phyloP scores from a whole-genome alignment of 2,329 filamentous ascomycete species.

The Amauroascus niger region DNA sequence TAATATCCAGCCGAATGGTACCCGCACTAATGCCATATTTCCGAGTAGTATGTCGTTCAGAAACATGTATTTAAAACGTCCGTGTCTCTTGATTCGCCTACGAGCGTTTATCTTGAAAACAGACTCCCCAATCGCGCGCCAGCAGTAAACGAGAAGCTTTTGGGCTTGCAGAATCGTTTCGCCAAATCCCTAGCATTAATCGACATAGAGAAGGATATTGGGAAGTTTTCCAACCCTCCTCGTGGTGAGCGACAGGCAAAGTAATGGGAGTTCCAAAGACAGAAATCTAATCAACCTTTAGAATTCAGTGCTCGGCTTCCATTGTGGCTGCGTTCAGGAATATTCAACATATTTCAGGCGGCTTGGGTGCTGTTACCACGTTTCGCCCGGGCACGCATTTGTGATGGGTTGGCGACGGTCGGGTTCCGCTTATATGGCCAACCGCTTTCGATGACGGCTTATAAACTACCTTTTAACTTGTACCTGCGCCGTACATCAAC shows the following conservation, averaged over 20 bases:
- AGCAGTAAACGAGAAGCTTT: constrained; percentile 8
- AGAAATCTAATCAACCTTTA: not conserved
- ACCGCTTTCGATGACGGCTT: constrained; percentile 14
- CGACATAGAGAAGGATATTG: constrained; percentile 5
- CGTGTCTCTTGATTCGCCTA: not conserved
- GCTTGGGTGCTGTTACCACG: not conserved
- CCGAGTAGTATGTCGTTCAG: not conserved
- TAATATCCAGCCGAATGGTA: not conserved
- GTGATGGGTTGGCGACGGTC: not conserved
- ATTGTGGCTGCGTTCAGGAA: not conserved
- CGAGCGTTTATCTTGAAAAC: constrained; percentile 9
- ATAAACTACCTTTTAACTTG: constrained; percentile 16
- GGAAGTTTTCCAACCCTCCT: not conserved
- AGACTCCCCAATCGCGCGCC: constrained; percentile 8
- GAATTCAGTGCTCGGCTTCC: not conserved
- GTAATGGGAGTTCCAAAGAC: not conserved
- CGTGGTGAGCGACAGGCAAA: not conserved
- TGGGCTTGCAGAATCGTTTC: constrained; percentile 9
- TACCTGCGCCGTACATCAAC: constrained; percentile 14
- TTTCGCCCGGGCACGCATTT: not conserved
- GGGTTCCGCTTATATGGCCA: not conserved
- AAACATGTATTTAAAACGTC: not conserved
- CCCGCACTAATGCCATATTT: not conserved
- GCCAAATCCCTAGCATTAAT: constrained; percentile 11
- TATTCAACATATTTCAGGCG: not conserved